Base-by-base conservation (phyloP, 345 rosid genomes). In the Salix koriyanagi region DNA sequence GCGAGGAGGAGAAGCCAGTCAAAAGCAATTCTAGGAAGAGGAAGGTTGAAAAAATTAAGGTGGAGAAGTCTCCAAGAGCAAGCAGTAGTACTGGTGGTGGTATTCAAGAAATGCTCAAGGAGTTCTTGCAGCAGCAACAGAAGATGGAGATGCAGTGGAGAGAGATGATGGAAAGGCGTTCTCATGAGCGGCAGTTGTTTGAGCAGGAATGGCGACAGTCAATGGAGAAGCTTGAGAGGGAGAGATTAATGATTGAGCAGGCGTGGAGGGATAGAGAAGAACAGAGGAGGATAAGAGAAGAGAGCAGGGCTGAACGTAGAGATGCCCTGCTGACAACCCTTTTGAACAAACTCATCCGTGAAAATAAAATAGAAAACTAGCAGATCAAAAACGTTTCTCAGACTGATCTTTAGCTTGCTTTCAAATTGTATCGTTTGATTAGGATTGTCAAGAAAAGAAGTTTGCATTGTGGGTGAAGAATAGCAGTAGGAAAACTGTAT, bases 181-280 rank as follows among this genome's bases (percentile, higher is more conserved):
- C 86, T 7, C 83, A 10, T 0, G 91, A 88, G 75, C 81, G 88
- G 34, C 82, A 69, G 19, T 56, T 83, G 77, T 77, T 79, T 61
- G 91, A 87, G 83, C 82, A 85, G 85, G 90, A 90, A 70, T 87
- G 91, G 89, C 81, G 86, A 62, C 79, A 74, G 75, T 72, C 82
- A 2, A 86, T 84, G 87, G 91, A 88, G 84, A 84, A 80, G 79
- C 81, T 83, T 18, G 90, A 88, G 86, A 88, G 84, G 70, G 90
- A 88, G 81, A 83, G 90, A 71, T 67, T 90, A 76, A 69, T 79
- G 81, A 79, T 66, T 7, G 88, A 88, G 75, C 83, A 74, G 83
- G 85, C 83, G 26, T 85, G 89, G 90, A 82, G 84, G 82, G 91
- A 90, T 80, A 87, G 77, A 61, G 91, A 87, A 69, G 91, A 88